These are phyloP conservation scores for Salix caprea DNA, from an alignment of 345 rosid species.

Conservation along the genomic window DNA sequence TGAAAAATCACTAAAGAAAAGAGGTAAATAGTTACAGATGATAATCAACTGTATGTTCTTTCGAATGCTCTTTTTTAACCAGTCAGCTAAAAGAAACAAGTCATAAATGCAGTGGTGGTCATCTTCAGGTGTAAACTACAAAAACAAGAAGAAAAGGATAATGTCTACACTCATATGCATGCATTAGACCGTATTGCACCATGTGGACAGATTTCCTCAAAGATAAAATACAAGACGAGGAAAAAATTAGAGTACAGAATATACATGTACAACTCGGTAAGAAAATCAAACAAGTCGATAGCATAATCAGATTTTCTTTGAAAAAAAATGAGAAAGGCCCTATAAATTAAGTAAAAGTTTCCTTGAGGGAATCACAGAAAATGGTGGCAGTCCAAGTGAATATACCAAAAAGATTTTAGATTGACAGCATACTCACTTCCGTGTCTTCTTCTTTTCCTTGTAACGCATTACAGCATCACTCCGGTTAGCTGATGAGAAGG, in stretches of 20 bases:
- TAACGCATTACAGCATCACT: slow-evolving; percentile 87
- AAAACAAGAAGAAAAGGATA: not conserved
- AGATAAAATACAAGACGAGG: not conserved
- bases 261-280: not conserved
- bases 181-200: not conserved
- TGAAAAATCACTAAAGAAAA: not conserved
- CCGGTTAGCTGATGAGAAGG: slow-evolving; percentile 54
- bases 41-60: not conserved
- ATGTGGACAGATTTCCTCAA: not conserved
- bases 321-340: not conserved
- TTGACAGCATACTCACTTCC: slow-evolving; percentile 62
- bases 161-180: not conserved
- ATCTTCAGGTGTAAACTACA: not conserved
- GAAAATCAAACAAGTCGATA: not conserved
- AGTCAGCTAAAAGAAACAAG: not conserved
- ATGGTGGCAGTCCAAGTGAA: not conserved
- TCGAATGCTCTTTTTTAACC: not conserved
- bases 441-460: slow-evolving; percentile 91
- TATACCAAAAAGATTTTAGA: not conserved
- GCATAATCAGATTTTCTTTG: not conserved
- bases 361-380: not conserved
- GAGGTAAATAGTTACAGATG: not conserved
- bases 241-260: not conserved
- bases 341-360: not conserved
- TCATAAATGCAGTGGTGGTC: not conserved